phyloP scores from a whole-genome alignment of 495 filamentous ascomycete genomes.

The Hypoxylon fuscum region DNA sequence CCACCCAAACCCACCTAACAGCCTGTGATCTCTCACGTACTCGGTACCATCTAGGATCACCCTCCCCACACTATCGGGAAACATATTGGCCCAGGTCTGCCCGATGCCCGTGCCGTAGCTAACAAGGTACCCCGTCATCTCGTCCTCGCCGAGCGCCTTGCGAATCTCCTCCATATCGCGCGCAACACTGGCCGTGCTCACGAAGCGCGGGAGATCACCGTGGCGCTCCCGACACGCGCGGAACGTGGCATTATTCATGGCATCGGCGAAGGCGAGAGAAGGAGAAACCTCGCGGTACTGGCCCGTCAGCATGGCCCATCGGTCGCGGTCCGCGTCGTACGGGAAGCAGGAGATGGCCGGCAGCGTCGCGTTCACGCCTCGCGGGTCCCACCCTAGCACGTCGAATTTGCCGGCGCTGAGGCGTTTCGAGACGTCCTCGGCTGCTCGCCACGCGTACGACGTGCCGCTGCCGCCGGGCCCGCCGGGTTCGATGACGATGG shows the following conservation, averaged over 20 bases:
- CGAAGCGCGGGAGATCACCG: conserved; percentile 54
- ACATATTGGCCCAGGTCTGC: conserved; percentile 62
- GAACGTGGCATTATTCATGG: conserved; percentile 53
- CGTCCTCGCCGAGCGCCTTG: conserved; percentile 56
- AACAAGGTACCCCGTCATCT: conserved; percentile 69
- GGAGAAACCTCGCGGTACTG: conserved; percentile 49
- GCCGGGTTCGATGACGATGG: conserved; percentile 58
- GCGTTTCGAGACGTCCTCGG: conserved; percentile 45
- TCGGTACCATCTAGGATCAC: conserved; percentile 61
- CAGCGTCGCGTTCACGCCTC: conserved; percentile 61
- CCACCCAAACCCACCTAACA: conserved; percentile 56
- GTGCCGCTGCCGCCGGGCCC: conserved; percentile 58
- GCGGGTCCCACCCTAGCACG: conserved; percentile 65
- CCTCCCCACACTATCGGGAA: conserved; percentile 56
- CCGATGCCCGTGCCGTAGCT: conserved; percentile 76
- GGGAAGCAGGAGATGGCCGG: conserved; percentile 62
- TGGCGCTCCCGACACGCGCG: conserved; percentile 54
- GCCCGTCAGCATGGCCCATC: conserved; percentile 50
- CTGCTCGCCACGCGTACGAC: conserved; percentile 48
- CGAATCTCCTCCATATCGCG: conserved; percentile 62
- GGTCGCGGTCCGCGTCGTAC: conserved; percentile 51
- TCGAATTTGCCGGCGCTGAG: conserved; percentile 56
- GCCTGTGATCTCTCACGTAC: conserved; percentile 59
- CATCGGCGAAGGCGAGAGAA: conserved; percentile 52
- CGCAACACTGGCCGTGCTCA: conserved; percentile 55